A percentile compares a stretch with the other conserved stretches of the same genome.
These are phyloP conservation scores for Ceriops zippeliana DNA, from an alignment of 345 rosid genomes.

Conservation along the genomic window DNA sequence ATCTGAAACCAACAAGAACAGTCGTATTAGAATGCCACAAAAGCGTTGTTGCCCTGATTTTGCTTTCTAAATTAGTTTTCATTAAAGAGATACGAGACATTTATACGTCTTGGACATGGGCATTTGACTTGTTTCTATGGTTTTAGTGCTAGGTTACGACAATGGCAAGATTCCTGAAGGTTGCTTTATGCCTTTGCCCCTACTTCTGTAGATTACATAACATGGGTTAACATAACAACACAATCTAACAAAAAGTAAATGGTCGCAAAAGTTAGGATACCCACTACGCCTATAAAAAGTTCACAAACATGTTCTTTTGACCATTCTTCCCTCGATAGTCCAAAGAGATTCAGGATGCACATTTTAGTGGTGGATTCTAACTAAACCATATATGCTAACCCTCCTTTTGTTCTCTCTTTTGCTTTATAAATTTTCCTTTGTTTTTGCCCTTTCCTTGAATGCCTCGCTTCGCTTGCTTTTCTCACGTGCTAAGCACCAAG, in stretches of 20 bases:
- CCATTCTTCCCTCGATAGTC: constrained; percentile 9
- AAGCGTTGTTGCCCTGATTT: not conserved
- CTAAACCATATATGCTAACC: constrained; percentile 10
- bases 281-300: constrained; percentile 10
- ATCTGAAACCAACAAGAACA: not conserved
- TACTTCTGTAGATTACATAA: not conserved
- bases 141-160: constrained; percentile 1
- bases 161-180: not conserved
- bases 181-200: not conserved
- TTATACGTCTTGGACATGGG: too few relatives aligned
- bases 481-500: constrained; percentile 43
- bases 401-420: constrained; percentile 11
- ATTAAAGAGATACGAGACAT: too few relatives aligned
- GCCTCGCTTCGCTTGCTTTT: constrained; percentile 31
- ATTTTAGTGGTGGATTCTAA: constrained; percentile 26
- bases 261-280: constrained; percentile 12
- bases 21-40: not conserved
- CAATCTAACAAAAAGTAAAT: constrained; percentile 7
- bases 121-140: not conserved
- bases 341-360: constrained; percentile 21
- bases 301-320: not conserved
- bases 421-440: constrained; percentile 24
- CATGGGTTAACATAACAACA: constrained; percentile 5
- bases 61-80: not conserved
- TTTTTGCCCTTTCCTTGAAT: constrained; percentile 9